Percentiles rank a stretch among this genome's conserved stretches.
These are phyloP conservation scores for Acanthochlamys bracteata DNA, from an alignment of 106 monocot species.

Conservation along the genomic window DNA sequence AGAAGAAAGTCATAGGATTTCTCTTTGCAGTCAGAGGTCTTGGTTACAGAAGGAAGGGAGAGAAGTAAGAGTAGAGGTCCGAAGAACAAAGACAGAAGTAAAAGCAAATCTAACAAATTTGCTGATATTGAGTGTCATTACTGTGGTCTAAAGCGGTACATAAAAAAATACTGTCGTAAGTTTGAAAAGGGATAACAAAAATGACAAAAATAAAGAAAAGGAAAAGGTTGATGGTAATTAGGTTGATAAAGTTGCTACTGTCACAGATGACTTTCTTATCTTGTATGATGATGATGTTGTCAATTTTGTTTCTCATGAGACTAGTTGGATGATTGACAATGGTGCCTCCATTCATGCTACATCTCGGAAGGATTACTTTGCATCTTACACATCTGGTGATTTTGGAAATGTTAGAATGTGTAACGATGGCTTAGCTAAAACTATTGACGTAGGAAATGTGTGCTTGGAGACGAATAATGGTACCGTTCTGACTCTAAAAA, in stretches of 20 bases:
- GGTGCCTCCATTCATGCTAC: too few relatives aligned
- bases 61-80: not conserved
- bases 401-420: too few relatives aligned
- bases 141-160: not conserved
- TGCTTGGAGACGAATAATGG: too few relatives aligned
- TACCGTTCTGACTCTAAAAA: too few relatives aligned
- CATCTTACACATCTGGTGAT: too few relatives aligned
- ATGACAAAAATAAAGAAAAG: not conserved
- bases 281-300: too few relatives aligned
- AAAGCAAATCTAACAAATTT: not conserved
- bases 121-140: not conserved
- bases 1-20: conserved; percentile 2
- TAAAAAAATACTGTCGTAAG: not conserved
- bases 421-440: too few relatives aligned
- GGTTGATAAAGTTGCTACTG: not conserved
- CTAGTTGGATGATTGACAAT: too few relatives aligned
- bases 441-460: too few relatives aligned
- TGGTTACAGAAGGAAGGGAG: not conserved
- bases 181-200: not conserved
- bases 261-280: not conserved
- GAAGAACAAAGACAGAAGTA: not conserved
- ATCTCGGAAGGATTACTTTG: too few relatives aligned
- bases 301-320: too few relatives aligned
- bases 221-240: not conserved
- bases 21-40: not conserved